Evolutionary conservation across 2,329 filamentous ascomycete genomes (phyloP).

Genomic region (Lecanoromycetidae sp.): DNA sequence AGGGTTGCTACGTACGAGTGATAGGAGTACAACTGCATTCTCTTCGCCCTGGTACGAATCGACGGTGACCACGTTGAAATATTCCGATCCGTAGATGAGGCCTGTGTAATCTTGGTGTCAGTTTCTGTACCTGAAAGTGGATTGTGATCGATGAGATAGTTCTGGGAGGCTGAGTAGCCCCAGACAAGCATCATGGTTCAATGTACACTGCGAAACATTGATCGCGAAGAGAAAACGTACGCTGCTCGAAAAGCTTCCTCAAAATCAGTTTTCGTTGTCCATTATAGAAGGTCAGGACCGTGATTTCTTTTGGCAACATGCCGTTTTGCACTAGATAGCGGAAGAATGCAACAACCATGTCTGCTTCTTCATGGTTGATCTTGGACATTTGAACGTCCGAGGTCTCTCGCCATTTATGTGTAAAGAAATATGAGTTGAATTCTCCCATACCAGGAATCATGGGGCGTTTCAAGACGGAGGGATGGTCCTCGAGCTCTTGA

Average conservation of each 20-base stretch:
- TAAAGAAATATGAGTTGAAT: conserved; percentile 49
- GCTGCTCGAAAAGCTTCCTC: conserved; percentile 31
- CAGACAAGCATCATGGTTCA: no score
- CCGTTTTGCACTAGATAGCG: conserved; percentile 61
- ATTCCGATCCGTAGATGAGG: no score
- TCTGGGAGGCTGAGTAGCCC: no score
- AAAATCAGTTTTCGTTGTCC: conserved; percentile 61
- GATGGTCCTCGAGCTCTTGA: conserved; percentile 44
- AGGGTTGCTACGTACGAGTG: conserved; percentile 60
- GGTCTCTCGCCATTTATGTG: conserved; percentile 53
- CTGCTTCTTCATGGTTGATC: conserved; percentile 58
- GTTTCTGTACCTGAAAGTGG: no score
- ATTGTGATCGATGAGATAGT: no score
- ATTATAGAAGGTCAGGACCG: conserved; percentile 77
- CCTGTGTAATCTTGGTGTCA: no score
- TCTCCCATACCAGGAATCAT: conserved; percentile 54
- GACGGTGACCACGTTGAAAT: conserved; percentile 72
- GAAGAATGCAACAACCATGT: conserved; percentile 63
- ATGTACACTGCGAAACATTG: no score
- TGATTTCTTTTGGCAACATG: conserved; percentile 49
- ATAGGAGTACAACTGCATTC: conserved; percentile 71
- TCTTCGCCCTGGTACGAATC: conserved; percentile 89
- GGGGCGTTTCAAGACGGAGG: conserved; percentile 41
- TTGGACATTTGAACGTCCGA: conserved; percentile 53
- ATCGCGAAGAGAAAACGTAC: no score